phyloP scores from a whole-genome alignment of 495 filamentous ascomycete species.

The Neurospora tetrasperma region DNA sequence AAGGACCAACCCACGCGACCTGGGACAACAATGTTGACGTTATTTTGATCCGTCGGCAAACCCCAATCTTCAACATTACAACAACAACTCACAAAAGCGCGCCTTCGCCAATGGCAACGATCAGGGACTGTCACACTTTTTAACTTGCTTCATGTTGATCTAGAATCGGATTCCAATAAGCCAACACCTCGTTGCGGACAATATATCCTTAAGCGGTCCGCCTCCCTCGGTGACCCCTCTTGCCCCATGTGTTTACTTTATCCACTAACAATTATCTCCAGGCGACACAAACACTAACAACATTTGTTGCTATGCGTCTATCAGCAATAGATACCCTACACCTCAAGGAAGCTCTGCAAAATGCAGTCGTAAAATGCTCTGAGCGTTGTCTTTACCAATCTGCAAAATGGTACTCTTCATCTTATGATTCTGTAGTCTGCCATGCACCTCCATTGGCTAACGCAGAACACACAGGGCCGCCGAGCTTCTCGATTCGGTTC shows the following conservation, averaged over 20 bases:
- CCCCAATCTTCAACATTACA: background rate
- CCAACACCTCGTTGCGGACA: background rate
- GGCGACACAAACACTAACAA: background rate
- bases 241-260: background rate
- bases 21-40: background rate
- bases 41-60: background rate
- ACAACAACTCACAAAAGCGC: background rate
- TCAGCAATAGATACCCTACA: constrained; percentile 38
- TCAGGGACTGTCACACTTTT: background rate
- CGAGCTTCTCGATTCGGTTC: constrained; percentile 80
- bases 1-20: background rate
- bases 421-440: background rate
- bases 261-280: background rate
- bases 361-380: constrained; percentile 79
- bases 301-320: constrained; percentile 23
- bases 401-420: constrained; percentile 71
- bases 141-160: background rate
- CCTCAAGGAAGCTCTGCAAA: constrained; percentile 57
- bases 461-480: constrained; percentile 58
- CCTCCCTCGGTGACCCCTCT: background rate
- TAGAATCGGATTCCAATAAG: background rate
- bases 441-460: background rate
- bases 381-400: constrained; percentile 94
- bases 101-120: background rate
- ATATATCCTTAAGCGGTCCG: background rate